Conservation (phyloP, 192 early-diverging fungal species). For the Paraglomus occultum region DNA sequence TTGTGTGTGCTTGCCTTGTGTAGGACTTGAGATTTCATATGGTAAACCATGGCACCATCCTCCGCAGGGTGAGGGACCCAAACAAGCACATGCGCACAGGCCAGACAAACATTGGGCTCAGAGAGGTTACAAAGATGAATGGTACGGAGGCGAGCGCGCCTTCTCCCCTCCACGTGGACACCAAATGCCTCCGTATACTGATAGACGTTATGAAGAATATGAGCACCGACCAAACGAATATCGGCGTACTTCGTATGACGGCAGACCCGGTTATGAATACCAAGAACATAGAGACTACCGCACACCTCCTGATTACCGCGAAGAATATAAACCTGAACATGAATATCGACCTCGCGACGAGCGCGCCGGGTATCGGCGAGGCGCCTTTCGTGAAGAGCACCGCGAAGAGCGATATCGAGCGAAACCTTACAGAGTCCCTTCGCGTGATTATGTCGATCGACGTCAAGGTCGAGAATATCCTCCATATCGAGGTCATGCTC, state of each 20-base stretch:
- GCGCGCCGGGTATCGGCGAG: conserved; percentile 12
- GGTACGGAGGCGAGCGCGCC: conserved; percentile 20
- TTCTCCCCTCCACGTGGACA: conserved; percentile 12
- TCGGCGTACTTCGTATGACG: conserved; percentile 31
- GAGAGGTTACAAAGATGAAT: conserved; percentile 22
- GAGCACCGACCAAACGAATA: conserved; percentile 22
- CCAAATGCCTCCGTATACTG: conserved; percentile 11
- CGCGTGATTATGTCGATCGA: conserved; percentile 22
- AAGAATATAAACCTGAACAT: conserved; percentile 2
- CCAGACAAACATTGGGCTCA: conserved; percentile 21
- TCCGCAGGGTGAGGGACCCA: conserved; percentile 5
- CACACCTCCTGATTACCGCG: conserved; percentile 18
- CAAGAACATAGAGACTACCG: conserved; percentile 11
- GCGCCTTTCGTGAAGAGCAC: conserved; percentile 22
- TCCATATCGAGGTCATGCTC: conserved; percentile 20
- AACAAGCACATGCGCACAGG: background rate
- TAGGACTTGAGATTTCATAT: conserved; percentile 28
- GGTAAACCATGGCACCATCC: conserved; percentile 30
- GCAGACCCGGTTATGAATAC: conserved; percentile 9
- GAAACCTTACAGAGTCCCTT: conserved; percentile 29
- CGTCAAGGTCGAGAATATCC: conserved; percentile 26
- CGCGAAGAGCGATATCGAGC: conserved; percentile 26
- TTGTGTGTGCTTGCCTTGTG: background rate
- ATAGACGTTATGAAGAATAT: conserved; percentile 26
- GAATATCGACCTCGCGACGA: conserved; percentile 3